Conservation (phyloP, 2,329 filamentous ascomycete species). For the Claviceps lovelessii region DNA sequence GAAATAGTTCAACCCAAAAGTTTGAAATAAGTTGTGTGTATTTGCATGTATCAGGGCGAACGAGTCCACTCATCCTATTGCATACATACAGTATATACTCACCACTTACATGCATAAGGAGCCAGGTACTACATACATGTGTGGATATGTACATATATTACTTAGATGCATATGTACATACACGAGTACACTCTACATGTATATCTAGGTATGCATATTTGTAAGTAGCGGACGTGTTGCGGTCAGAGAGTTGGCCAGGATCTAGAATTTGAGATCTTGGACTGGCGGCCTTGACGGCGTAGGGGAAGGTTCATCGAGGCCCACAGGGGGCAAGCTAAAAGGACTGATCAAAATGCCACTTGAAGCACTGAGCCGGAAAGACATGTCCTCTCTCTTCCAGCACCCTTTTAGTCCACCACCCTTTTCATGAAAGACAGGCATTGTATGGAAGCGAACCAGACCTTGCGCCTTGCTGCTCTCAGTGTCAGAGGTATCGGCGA, state of each 20-base stretch:
- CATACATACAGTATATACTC: too few species aligned
- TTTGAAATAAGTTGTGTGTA: background rate
- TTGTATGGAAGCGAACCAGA: conserved; percentile 64
- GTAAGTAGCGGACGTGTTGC: background rate
- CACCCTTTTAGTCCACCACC: conserved; percentile 61
- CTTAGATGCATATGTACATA: too few species aligned
- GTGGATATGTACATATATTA: too few species aligned
- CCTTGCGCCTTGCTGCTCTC: conserved; percentile 64
- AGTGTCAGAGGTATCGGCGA: conserved; percentile 39
- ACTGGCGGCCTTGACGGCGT: conserved; percentile 28
- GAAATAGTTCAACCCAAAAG: background rate
- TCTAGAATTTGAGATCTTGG: conserved; percentile 57
- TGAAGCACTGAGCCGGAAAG: conserved; percentile 71
- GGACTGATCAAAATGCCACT: conserved; percentile 74
- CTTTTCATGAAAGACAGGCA: conserved; percentile 78
- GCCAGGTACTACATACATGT: too few species aligned
- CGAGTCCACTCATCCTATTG: background rate
- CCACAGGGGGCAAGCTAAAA: conserved; percentile 65
- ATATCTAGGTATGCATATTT: background rate
- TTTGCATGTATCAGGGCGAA: background rate
- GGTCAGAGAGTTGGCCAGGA: background rate
- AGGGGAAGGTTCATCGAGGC: background rate
- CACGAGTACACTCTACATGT: background rate
- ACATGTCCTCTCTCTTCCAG: conserved; percentile 68
- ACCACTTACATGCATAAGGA: too few species aligned